Percentiles rank a stretch among this genome's conserved stretches.
Conservation (phyloP, 805 yeast species). For the Kazachstania viticola region DNA sequence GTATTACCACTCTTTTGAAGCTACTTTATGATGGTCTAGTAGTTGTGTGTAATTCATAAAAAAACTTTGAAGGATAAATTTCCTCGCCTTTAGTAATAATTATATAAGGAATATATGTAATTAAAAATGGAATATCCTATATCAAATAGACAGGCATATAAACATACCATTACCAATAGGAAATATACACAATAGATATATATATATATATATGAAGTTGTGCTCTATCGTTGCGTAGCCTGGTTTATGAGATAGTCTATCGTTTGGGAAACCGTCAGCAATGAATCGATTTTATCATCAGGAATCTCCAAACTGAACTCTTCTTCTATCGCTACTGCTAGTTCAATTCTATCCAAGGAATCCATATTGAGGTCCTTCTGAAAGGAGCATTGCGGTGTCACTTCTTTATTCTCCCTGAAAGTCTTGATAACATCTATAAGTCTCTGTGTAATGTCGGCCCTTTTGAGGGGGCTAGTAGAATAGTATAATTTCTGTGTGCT, state of each 20-base stretch:
- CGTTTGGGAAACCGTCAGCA: conserved; percentile 87
- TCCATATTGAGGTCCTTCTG: conserved; percentile 53
- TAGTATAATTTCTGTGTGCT: too few relatives aligned
- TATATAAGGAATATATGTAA: too few relatives aligned
- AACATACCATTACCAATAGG: too few relatives aligned
- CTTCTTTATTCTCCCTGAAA: conserved; percentile 44
- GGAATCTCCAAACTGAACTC: conserved; percentile 75
- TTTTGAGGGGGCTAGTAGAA: conserved; percentile 31
- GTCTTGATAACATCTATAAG: conserved; percentile 63
- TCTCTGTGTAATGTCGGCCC: conserved; percentile 71
- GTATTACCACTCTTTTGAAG: too few relatives aligned
- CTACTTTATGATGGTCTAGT: too few relatives aligned
- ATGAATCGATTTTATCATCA: conserved; percentile 83
- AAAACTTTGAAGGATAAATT: too few relatives aligned
- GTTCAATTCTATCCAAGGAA: conserved; percentile 89
- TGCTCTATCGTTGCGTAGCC: background rate
- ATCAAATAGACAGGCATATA: too few relatives aligned
- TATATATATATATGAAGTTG: background rate
- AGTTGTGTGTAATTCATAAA: too few relatives aligned
- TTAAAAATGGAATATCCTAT: too few relatives aligned
- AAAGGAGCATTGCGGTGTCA: conserved; percentile 33
- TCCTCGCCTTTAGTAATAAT: too few relatives aligned
- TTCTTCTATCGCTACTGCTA: conserved; percentile 92
- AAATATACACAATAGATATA: too few relatives aligned
- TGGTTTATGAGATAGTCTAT: conserved; percentile 52